Evolutionary conservation across 1,284 basidiomycete genomes (phyloP).

Genomic region (Agroathelia rolfsii): DNA sequence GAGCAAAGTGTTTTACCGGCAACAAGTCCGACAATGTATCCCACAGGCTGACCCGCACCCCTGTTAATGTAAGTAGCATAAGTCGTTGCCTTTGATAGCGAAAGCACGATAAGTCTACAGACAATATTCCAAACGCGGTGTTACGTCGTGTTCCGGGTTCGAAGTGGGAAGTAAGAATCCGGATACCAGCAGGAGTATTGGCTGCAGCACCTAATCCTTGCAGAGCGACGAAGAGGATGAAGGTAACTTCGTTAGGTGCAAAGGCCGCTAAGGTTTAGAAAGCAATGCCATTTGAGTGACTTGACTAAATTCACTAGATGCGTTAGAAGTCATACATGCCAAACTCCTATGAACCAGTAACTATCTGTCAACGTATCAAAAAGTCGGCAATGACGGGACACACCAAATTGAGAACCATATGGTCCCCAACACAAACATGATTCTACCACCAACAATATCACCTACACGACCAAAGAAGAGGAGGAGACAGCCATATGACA

Average conservation of each 20-base stretch:
- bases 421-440: constrained; percentile 26
- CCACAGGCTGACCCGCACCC: constrained; percentile 24
- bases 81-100: too few relatives aligned
- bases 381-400: constrained; percentile 1
- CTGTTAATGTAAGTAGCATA: constrained; percentile 23
- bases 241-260: constrained; percentile 16
- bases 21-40: constrained; percentile 25
- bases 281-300: too few relatives aligned
- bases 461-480: constrained; percentile 27
- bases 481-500: constrained; percentile 23
- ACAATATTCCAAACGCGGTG: too few relatives aligned
- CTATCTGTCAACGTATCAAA: too few relatives aligned
- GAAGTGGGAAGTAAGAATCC: constrained; percentile 19
- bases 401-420: constrained; percentile 22
- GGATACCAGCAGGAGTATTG: constrained; percentile 21
- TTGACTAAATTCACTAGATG: constrained; percentile 6
- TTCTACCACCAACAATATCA: constrained; percentile 27
- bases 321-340: constrained; percentile 16
- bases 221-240: constrained; percentile 23
- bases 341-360: not conserved
- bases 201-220: constrained; percentile 23
- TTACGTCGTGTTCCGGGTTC: constrained; percentile 18
- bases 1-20: constrained; percentile 14
- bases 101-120: too few relatives aligned
- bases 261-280: too few relatives aligned